These are phyloP conservation scores for Sphenostylis stenocarpa DNA, from an alignment of 306 rosid species.

Conservation along the genomic window DNA sequence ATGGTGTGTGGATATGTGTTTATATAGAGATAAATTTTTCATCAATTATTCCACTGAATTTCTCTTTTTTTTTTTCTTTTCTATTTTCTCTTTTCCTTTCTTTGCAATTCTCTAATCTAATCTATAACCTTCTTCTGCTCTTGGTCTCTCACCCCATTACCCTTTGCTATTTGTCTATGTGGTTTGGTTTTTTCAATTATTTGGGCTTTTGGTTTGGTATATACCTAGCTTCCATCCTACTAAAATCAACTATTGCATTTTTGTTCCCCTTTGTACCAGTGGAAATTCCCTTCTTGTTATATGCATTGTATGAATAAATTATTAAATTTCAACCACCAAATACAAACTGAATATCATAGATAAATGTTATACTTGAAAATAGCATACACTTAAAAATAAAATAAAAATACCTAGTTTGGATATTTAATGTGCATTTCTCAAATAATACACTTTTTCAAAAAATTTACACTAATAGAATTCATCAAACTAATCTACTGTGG, in stretches of 20 bases:
- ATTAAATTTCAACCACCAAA: neutral
- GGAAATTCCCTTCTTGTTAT: neutral
- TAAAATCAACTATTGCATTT: neutral
- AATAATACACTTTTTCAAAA: too few species aligned
- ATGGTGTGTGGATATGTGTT: conserved; percentile 3
- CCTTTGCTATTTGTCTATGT: neutral
- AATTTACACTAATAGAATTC: neutral
- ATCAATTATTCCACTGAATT: conserved; percentile 37
- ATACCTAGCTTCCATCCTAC: conserved; percentile 10
- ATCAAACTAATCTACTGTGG: too few species aligned
- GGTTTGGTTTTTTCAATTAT: neutral
- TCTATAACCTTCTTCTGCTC: conserved; percentile 5
- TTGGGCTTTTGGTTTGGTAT: conserved; percentile 21
- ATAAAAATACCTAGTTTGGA: too few species aligned
- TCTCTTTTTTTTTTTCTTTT: conserved; percentile 3
- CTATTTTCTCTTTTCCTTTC: neutral
- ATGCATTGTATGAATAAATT: neutral
- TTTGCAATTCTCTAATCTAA: neutral
- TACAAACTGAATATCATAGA: neutral
- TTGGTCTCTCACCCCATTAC: conserved; percentile 5
- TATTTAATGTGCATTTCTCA: conserved; percentile 3
- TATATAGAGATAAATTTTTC: conserved; percentile 25
- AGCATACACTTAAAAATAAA: too few species aligned
- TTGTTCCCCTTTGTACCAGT: neutral
- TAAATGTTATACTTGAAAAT: neutral